Percentiles rank a stretch among this genome's conserved stretches.
Evolutionary conservation across 257 asterid species (phyloP).

Genomic region (Penstemon barbatus): DNA sequence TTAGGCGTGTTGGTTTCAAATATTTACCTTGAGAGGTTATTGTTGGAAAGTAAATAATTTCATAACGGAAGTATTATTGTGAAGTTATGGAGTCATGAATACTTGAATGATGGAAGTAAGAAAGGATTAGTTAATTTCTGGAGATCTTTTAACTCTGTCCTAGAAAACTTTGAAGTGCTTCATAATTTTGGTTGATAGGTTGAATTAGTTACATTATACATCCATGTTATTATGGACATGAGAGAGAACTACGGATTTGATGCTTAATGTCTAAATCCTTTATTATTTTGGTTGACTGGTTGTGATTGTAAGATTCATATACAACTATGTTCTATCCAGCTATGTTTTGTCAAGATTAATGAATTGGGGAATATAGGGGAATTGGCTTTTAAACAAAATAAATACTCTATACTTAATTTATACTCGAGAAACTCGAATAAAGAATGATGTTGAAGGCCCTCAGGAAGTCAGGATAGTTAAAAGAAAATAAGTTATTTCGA

Average conservation of each 20-base stretch:
- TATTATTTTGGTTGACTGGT: neutral
- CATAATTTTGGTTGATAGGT: slow-evolving; percentile 4
- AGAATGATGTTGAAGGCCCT: neutral
- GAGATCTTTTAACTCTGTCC: neutral
- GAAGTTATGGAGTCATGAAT: slow-evolving; percentile 3
- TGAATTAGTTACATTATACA: slow-evolving; percentile 2
- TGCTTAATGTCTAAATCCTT: neutral
- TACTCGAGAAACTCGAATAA: neutral
- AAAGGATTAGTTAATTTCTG: neutral
- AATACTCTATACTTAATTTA: neutral
- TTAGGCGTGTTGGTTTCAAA: neutral
- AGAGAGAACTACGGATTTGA: neutral
- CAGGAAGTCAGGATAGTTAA: neutral
- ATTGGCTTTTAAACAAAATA: neutral
- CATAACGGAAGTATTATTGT: neutral
- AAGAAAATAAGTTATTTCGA: too few species aligned
- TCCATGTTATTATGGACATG: neutral
- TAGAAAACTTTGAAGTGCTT: neutral
- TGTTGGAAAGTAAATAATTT: slow-evolving; percentile 2
- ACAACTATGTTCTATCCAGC: neutral
- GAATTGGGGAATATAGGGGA: neutral
- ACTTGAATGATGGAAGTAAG: neutral
- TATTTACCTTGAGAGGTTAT: neutral
- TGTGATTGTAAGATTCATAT: neutral
- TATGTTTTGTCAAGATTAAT: too few species aligned